phyloP scores from a whole-genome alignment of 2,329 filamentous ascomycete genomes.

The Epichloe glyceriae region DNA sequence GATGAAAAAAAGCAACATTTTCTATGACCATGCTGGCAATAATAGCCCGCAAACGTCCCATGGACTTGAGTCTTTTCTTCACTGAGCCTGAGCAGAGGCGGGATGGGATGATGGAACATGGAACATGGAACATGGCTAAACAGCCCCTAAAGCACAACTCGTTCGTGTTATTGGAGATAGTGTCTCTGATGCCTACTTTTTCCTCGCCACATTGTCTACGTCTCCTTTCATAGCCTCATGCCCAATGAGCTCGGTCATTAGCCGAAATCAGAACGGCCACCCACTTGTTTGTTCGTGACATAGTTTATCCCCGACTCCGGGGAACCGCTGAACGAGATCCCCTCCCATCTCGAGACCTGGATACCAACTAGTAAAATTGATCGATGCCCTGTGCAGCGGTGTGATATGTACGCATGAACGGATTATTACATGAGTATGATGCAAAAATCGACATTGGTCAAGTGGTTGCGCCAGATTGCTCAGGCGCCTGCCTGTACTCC shows the following conservation, averaged over 20 bases:
- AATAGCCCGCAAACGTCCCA: not conserved
- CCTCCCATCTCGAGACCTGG: not conserved
- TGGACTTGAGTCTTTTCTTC: not conserved
- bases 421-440: no score
- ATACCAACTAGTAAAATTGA: not conserved
- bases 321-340: not conserved
- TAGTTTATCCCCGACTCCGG: not conserved
- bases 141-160: not conserved
- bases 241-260: not conserved
- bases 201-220: not conserved
- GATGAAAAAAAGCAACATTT: not conserved
- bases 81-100: no score
- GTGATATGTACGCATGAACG: not conserved
- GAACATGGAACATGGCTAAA: no score
- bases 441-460: not conserved
- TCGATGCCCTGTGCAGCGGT: not conserved
- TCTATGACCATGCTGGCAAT: not conserved
- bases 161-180: no score
- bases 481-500: no score
- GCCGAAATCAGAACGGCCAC: not conserved
- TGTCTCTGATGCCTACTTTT: no score
- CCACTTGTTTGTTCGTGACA: not conserved
- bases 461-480: not conserved
- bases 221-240: not conserved
- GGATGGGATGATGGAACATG: not conserved